Conservation (phyloP, 2,329 filamentous ascomycete species). For the Alternaria sp. region DNA sequence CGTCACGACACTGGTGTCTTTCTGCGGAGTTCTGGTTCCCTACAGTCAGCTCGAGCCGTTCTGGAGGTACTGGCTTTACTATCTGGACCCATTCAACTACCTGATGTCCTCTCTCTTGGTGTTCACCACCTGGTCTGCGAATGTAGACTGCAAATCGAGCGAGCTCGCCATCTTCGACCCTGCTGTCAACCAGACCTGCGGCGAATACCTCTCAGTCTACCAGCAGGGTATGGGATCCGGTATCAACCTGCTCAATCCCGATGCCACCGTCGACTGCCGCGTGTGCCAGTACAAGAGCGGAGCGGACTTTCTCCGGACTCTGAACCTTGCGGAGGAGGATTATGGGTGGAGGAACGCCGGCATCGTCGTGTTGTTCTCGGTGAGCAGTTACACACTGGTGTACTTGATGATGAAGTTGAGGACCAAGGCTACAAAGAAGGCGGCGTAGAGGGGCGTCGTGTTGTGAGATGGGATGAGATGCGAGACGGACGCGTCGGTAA, state of each 20-base stretch:
- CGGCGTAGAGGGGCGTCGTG: not conserved
- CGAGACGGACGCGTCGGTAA: not conserved
- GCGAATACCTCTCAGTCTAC: slow-evolving; percentile 63
- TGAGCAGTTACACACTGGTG: slow-evolving; percentile 60
- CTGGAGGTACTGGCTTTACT: slow-evolving; percentile 61
- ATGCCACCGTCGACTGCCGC: slow-evolving; percentile 60
- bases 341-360: slow-evolving; percentile 72
- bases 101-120: slow-evolving; percentile 47
- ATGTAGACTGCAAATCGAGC: slow-evolving; percentile 42
- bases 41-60: slow-evolving; percentile 69
- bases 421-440: slow-evolving; percentile 38
- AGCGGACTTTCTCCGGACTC: slow-evolving; percentile 63
- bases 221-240: slow-evolving; percentile 53
- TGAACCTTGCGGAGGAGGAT: slow-evolving; percentile 67
- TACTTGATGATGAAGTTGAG: slow-evolving; percentile 52
- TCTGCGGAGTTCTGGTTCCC: slow-evolving; percentile 64
- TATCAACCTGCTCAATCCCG: slow-evolving; percentile 64
- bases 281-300: slow-evolving; percentile 67
- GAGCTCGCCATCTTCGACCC: slow-evolving; percentile 55
- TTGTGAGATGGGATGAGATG: not conserved
- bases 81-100: slow-evolving; percentile 50
- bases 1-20: slow-evolving; percentile 19
- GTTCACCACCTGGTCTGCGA: slow-evolving; percentile 49
- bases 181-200: slow-evolving; percentile 61
- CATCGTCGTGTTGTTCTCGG: slow-evolving; percentile 63